These are phyloP conservation scores for Cryphonectria parasitica DNA, from an alignment of 2,329 filamentous ascomycete genomes.

Conservation along the genomic window DNA sequence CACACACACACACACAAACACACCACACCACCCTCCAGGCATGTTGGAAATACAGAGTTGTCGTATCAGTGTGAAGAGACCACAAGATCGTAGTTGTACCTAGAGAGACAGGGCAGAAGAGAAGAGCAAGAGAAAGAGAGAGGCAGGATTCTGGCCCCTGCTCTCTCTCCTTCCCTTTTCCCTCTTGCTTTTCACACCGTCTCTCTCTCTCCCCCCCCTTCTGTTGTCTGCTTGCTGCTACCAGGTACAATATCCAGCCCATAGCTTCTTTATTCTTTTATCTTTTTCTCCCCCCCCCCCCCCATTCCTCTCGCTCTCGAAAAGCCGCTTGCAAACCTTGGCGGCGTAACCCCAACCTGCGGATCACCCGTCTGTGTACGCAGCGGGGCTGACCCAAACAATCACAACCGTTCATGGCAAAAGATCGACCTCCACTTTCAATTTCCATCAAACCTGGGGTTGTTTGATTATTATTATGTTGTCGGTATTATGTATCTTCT, in stretches of 20 bases:
- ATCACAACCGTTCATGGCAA: neutral
- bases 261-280: neutral
- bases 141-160: no score
- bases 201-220: no score
- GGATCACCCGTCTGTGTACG: neutral
- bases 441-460: neutral
- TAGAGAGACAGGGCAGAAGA: neutral
- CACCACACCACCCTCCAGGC: neutral
- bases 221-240: no score
- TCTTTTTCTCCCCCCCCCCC: no score
- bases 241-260: neutral
- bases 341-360: neutral
- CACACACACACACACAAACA: neutral
- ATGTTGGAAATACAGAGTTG: neutral
- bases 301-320: no score
- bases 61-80: neutral
- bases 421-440: neutral
- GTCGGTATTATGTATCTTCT: neutral
- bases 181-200: neutral
- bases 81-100: neutral
- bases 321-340: neutral
- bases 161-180: no score
- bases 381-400: neutral
- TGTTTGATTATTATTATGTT: neutral
- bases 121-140: neutral